A percentile compares a stretch with the other conserved stretches of the same genome.
phyloP scores from a whole-genome alignment of 257 asterid species.

The Primulina eburnea region DNA sequence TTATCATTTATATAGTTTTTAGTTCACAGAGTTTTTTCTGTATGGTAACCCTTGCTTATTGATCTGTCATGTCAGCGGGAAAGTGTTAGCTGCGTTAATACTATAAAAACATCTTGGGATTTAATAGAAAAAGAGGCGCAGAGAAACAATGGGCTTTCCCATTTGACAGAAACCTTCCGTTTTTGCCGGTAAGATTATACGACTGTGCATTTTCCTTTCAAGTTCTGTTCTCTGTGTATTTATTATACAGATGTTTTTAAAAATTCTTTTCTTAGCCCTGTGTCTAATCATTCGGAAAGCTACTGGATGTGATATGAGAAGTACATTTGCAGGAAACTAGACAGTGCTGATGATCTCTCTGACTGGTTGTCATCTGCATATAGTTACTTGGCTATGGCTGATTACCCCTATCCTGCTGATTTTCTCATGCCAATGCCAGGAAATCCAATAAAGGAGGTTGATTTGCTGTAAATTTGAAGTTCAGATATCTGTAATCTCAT shows the following conservation, averaged over 20 bases:
- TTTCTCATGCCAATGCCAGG: constrained; percentile 95
- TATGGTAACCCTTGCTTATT: constrained; percentile 19
- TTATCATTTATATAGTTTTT: not conserved
- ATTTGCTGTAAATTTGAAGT: constrained; percentile 19
- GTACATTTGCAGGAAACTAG: constrained; percentile 62
- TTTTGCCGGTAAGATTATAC: constrained; percentile 57
- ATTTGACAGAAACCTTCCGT: constrained; percentile 55
- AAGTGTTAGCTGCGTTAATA: constrained; percentile 71
- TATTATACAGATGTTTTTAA: not conserved
- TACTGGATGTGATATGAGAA: constrained; percentile 23
- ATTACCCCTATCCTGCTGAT: constrained; percentile 86
- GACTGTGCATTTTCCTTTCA: constrained; percentile 10
- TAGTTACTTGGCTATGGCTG: constrained; percentile 84
- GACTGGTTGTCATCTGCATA: constrained; percentile 77
- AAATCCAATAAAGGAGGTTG: constrained; percentile 86
- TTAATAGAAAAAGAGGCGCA: constrained; percentile 51
- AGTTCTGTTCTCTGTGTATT: not conserved
- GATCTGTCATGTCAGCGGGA: constrained; percentile 51
- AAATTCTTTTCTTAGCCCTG: not conserved
- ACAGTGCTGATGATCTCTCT: constrained; percentile 59
- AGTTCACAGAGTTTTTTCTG: constrained; percentile 13
- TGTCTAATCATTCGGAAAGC: constrained; percentile 3
- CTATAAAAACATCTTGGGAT: constrained; percentile 82
- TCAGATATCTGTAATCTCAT: not conserved
- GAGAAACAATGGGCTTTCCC: constrained; percentile 57